Evolutionary conservation across 805 yeast species (phyloP).

Genomic region (Candida xyloterini): DNA sequence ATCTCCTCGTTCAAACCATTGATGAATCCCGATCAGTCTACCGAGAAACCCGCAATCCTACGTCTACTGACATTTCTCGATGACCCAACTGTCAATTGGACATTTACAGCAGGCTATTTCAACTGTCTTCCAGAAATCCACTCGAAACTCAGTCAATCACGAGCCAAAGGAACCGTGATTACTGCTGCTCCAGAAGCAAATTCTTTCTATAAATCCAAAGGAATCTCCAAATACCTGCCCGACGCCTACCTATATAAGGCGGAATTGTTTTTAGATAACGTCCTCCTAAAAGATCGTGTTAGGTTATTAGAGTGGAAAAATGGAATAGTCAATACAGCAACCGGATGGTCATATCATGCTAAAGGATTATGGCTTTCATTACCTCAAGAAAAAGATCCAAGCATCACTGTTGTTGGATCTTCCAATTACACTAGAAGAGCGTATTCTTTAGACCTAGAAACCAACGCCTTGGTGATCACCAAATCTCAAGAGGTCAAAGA

Average conservation of each 20-base stretch:
- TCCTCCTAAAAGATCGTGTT: slow-evolving; percentile 41
- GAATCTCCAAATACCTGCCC: slow-evolving; percentile 79
- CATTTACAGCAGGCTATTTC: slow-evolving; percentile 95
- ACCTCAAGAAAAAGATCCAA: slow-evolving; percentile 58
- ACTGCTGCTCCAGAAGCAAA: slow-evolving; percentile 94
- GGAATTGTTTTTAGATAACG: slow-evolving; percentile 50
- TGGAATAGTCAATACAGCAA: slow-evolving; percentile 75
- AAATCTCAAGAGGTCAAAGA: slow-evolving; percentile 55
- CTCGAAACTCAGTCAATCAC: slow-evolving; percentile 51
- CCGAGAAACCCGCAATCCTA: slow-evolving; percentile 74
- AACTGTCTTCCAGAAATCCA: slow-evolving; percentile 80
- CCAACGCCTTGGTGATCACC: slow-evolving; percentile 79
- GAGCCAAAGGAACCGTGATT: slow-evolving; percentile 65
- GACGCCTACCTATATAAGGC: slow-evolving; percentile 82
- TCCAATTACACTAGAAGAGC: slow-evolving; percentile 92
- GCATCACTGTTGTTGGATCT: slow-evolving; percentile 82
- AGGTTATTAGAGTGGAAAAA: slow-evolving; percentile 78
- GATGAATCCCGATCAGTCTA: slow-evolving; percentile 62
- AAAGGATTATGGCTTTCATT: slow-evolving; percentile 85
- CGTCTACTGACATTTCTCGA: slow-evolving; percentile 57
- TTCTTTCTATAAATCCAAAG: slow-evolving; percentile 83
- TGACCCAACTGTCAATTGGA: slow-evolving; percentile 62
- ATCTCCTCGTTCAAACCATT: slow-evolving; percentile 89
- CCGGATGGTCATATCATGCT: slow-evolving; percentile 98
- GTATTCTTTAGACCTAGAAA: slow-evolving; percentile 81